A percentile compares a stretch with the other conserved stretches of the same genome.
Evolutionary conservation across 2,329 filamentous ascomycete species (phyloP).

Genomic region (Fusarium fracticaudum): DNA sequence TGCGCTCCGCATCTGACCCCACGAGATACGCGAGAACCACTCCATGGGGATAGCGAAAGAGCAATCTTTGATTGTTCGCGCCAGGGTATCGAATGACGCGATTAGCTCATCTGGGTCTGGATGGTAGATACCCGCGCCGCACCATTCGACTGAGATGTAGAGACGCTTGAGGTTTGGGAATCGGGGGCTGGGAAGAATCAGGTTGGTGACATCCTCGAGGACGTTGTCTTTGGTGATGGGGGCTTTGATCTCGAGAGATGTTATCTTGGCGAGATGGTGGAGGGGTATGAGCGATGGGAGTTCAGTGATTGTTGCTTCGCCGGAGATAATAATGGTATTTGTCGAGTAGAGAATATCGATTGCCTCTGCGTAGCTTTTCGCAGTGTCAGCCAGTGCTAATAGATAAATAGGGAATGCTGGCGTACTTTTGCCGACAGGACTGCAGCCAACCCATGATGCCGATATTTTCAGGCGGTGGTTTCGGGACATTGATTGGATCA

Average conservation of each 20-base stretch:
- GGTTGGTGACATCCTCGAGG: neutral
- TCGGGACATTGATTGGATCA: neutral
- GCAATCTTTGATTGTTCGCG: neutral
- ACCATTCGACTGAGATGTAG: neutral
- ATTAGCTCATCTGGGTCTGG: neutral
- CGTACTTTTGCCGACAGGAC: conserved; percentile 10
- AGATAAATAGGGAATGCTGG: accelerated
- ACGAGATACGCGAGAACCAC: neutral
- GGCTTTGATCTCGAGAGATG: conserved; percentile 7
- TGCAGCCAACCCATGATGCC: neutral
- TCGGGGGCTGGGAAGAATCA: neutral
- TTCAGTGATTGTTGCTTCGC: neutral
- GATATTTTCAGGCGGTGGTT: neutral
- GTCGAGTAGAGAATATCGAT: neutral
- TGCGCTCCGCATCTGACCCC: neutral
- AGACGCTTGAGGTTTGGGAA: neutral
- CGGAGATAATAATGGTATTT: neutral
- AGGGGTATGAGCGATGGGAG: neutral
- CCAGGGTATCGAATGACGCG: neutral
- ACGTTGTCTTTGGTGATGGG: neutral
- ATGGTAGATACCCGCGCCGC: accelerated
- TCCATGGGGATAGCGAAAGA: neutral
- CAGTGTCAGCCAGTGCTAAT: neutral
- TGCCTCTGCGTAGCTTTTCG: neutral
- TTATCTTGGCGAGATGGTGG: neutral